Base-by-base conservation (phyloP, 495 filamentous ascomycete species). In the Aspergillus homomorphus region DNA sequence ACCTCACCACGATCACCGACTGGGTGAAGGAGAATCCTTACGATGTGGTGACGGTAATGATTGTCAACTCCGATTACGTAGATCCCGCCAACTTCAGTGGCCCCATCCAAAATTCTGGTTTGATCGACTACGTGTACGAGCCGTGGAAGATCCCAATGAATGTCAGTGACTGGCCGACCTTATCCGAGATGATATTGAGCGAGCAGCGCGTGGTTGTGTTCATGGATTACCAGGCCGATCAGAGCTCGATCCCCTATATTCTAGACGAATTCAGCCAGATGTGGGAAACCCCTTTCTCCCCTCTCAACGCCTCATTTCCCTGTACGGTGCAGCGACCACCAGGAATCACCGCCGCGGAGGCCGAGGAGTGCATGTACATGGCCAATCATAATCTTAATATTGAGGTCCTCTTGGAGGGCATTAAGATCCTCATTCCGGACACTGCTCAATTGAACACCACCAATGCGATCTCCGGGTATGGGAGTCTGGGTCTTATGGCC, bases 301-400 rank as follows among this genome's bases (percentile, higher is more conserved):
- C 85, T 0, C 84, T 82, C 0, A 68, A 87, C 66, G 62, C 65
- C 12, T 64, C 55, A 16, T 88, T 88, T 68, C 84, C 85, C 0
- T 88, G 85, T 65, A 82, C 75, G 0, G 64, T 76, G 54, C 76
- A 86, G 61, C 75, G 85, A 3, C 85, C 85, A 15, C 86, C 90
- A 0, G 78, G 80, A 3, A 69, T 92, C 54, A 63, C 71, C 7
- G 14, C 42, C 0, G 66, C 77, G 5, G 77, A 84, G 24, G 83
- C 83, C 0, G 70, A 74, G 58, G 76, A 80, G 4, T 77, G 88
- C 48, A 79, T 96, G 78, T 95, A 95, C 60, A 85, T 96, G 74
- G 89, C 89, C 57, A 98, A 98, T 62, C 93, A 98, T 69, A 96
- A 96, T 67, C 74, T 96, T 21, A 94, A 96, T 67, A 73, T 87